Base-by-base conservation (phyloP, 2,329 filamentous ascomycete genomes). In the Aspergillus clavatus region DNA sequence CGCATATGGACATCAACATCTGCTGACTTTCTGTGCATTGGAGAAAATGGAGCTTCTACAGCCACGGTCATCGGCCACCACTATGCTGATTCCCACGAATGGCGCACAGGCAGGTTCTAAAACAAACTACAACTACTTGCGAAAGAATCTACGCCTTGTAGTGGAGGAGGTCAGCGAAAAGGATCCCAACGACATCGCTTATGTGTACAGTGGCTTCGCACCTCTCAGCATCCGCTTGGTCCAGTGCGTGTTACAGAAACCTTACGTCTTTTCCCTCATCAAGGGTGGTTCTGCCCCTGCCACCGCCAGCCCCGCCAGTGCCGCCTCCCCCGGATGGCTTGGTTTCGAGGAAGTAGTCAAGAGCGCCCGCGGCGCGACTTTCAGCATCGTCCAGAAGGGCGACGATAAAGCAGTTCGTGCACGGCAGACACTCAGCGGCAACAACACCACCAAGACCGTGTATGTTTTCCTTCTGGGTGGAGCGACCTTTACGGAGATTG, bases 401-500 rank as follows among this genome's bases (percentile, higher is more conserved):
- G 88, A 95, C 60, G 90, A 96, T 61, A 95, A 93, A 65, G 89
- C 90, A 1, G 83, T 91, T 24, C 90, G 91, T 59, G 91, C 91
- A 12, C 78, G 89, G 45, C 84, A 88, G 48, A 79, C 94, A 21
- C 73, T 98, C 29, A 87, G 88, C 38, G 88, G 89, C 0, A 82
- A 75, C 39, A 79, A 80, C 12, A 81, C 81, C 40, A 83, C 83
- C 65, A 95, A 95, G 73, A 91, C 87, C 0, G 85, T 95, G 0
- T 87, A 96, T 61, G 84, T 98, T n/a, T 95, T 97, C 56, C 97
- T 97, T 69, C 73, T 98, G 14, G 93, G 93, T n/a, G 94, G 93
- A 2, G 87, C 98, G 44, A 96, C 89, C 0, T 95, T 94, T 62
- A 91, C 93, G 0, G 93, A 98, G 69, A 91, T 98, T 64, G 89